Evolutionary conservation across 345 rosid species (phyloP).

Genomic region (Eucalyptus pauciflora): DNA sequence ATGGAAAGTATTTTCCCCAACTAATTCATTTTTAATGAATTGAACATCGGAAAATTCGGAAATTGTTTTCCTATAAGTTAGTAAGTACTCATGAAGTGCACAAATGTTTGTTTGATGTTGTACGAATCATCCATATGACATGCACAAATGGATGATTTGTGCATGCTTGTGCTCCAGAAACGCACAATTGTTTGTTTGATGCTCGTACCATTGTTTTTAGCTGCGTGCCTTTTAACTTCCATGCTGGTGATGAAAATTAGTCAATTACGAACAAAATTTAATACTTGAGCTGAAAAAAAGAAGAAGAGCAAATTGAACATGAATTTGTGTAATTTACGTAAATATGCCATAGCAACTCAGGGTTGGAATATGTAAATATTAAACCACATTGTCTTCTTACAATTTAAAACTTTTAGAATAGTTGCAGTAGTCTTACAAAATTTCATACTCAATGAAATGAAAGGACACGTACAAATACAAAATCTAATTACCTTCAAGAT

Average conservation of each 20-base stretch:
- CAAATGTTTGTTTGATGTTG: too few relatives aligned
- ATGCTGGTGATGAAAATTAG: not conserved
- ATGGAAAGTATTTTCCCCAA: too few relatives aligned
- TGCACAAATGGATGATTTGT: too few relatives aligned
- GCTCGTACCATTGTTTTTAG: not conserved
- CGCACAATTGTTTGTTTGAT: too few relatives aligned
- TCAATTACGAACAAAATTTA: not conserved
- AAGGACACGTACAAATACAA: not conserved
- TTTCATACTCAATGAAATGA: not conserved
- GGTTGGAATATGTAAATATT: too few relatives aligned
- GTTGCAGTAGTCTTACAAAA: rapidly evolving
- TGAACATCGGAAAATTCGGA: too few relatives aligned
- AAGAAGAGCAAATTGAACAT: not conserved
- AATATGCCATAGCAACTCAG: not conserved
- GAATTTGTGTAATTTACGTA: not conserved
- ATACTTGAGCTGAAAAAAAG: not conserved
- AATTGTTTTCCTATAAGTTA: too few relatives aligned
- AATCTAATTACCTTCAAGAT: not conserved
- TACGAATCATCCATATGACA: too few relatives aligned
- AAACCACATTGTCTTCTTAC: too few relatives aligned
- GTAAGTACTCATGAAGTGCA: not conserved
- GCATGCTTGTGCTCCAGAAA: too few relatives aligned
- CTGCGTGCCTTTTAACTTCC: not conserved
- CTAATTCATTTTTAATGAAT: too few relatives aligned
- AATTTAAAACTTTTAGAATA: too few relatives aligned